phyloP scores from a whole-genome alignment of 83 land plant species.

The Thuja plicata region DNA sequence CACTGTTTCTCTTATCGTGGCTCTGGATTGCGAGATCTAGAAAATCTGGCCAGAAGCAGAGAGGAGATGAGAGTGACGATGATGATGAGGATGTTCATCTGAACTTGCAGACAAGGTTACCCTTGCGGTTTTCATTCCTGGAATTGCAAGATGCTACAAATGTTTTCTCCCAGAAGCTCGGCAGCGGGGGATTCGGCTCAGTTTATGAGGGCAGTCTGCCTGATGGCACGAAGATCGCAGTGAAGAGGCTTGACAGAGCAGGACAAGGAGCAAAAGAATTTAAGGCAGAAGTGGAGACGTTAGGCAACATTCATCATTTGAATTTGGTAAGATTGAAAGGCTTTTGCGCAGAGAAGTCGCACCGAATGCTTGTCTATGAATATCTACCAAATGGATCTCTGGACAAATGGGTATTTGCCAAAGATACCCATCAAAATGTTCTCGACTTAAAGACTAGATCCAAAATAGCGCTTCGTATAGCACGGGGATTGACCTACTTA shows the following conservation, averaged over 20 bases:
- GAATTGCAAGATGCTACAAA: conserved; percentile 22
- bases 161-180: conserved; percentile 58
- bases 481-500: conserved; percentile 39
- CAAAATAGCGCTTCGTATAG: neutral
- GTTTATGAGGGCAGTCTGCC: conserved; percentile 30
- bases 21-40: neutral
- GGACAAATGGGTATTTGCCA: conserved; percentile 3
- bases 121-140: neutral
- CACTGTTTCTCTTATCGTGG: neutral
- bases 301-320: conserved; percentile 5
- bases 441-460: conserved; percentile 1
- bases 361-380: conserved; percentile 12
- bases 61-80: neutral
- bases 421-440: neutral
- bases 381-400: conserved; percentile 11
- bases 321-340: conserved; percentile 15
- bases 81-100: neutral
- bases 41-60: neutral
- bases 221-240: neutral
- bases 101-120: too few relatives aligned
- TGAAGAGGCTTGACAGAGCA: neutral
- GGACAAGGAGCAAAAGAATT: conserved; percentile 11
- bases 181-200: conserved; percentile 75
- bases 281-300: neutral
- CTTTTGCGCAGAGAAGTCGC: conserved; percentile 14